phyloP scores from a whole-genome alignment of 2,329 filamentous ascomycete species.

The Plenodomus lindquistii region DNA sequence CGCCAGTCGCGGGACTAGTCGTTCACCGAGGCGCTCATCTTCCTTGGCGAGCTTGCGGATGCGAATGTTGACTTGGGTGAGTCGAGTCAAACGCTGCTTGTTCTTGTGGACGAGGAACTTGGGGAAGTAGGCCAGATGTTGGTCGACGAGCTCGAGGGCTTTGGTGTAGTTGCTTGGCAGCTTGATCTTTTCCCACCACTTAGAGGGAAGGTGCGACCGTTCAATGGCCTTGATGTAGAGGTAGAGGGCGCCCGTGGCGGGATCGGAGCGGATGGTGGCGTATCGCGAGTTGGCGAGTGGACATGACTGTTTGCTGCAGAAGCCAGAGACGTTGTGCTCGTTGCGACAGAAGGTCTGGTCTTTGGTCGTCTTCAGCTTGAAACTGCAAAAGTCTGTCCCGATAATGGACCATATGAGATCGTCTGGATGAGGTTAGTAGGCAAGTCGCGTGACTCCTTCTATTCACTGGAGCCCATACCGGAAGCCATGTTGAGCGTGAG shows the following conservation, averaged over 20 bases:
- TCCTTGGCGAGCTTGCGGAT: constrained; percentile 80
- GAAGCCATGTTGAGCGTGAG: constrained; percentile 26
- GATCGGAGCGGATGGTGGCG: constrained; percentile 85
- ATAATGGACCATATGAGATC: constrained; percentile 98
- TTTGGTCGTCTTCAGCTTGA: constrained; percentile 76
- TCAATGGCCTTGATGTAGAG: constrained; percentile 89
- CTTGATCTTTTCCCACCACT: constrained; percentile 93
- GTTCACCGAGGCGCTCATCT: constrained; percentile 87
- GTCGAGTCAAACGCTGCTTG: constrained; percentile 89
- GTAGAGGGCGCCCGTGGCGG: constrained; percentile 80
- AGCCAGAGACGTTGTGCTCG: constrained; percentile 62
- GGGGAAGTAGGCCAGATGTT: constrained; percentile 76
- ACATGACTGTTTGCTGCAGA: constrained; percentile 65
- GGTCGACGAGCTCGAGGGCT: constrained; percentile 76
- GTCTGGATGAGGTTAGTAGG: constrained; percentile 54
- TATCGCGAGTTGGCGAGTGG: constrained; percentile 90
- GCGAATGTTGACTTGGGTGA: constrained; percentile 87
- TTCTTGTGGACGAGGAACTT: constrained; percentile 93
- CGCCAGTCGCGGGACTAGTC: constrained; percentile 82
- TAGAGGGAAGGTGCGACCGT: constrained; percentile 75
- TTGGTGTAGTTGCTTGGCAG: constrained; percentile 88
- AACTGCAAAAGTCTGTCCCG: constrained; percentile 92
- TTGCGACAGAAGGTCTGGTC: constrained; percentile 91
- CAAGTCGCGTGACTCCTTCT: neutral
- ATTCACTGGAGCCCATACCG: constrained; percentile 14